Base-by-base conservation (phyloP, 371 early-diverging fungal species). In the Apophysomyces sp. region DNA sequence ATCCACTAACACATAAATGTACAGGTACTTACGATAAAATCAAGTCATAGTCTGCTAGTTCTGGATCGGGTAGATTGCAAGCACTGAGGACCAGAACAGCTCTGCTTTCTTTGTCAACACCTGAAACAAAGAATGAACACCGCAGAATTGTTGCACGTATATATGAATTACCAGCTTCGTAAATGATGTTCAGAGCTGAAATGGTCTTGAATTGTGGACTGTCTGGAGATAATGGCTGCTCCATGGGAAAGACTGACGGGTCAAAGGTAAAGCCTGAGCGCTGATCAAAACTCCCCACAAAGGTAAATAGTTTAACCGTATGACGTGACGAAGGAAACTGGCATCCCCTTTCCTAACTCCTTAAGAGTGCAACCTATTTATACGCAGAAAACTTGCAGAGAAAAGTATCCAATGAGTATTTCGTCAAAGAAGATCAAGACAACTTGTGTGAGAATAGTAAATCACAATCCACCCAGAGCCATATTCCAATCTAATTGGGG, bases 51-150 rank as follows among this genome's bases (percentile, higher is more conserved):
- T 92, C 78, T 3, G 84, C 82, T 0, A 69, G 65, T 15, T 62
- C 58, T 5, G 92, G 89, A 63, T 86, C 80, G 5, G 93, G 94
- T 39, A 94, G 69, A 52, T 84, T 81, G 76, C 89, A 86, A 9
- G 89, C 86, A 71, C 89, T 87, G 55, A 94, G 75, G 24, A 85
- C 86, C 15, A 92, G 71, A 65, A 93, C 82, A 5, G 91, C 89
- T 55, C 86, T 73, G 65, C 87, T 84, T 52, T 91, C 89, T 66
- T 69, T 84, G 72, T 94, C 94, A 32, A 89, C 82, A 12, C 94
- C 90, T 90, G 60, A 29, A 28, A 37, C 49, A 44, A 24, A 32
- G n/a, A 32, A 55, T 31, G 27, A 11, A 16, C 8, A 1, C 15
- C 5, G n/a, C n/a, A n/a, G 7, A 24, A 36, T 13, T 52, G 29